Conservation (phyloP, 108 stramenopile species). For the Discostella pseudostelligera region DNA sequence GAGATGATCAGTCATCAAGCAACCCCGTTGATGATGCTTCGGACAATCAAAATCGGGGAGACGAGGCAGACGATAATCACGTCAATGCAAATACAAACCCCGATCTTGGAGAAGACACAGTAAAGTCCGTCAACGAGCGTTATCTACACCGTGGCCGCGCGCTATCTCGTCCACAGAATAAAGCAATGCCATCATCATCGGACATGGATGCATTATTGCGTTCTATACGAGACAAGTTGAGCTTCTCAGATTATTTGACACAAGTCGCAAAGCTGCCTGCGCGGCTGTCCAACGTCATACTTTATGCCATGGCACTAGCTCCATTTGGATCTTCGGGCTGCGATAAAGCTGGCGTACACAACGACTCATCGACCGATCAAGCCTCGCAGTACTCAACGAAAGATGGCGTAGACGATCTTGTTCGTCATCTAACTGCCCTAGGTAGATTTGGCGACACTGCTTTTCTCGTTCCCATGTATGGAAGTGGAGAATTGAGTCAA, state of each 20-base stretch:
- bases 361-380: slow-evolving; percentile 4
- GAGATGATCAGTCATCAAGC: slow-evolving; percentile 12
- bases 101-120: slow-evolving; percentile 41
- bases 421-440: slow-evolving; percentile 66
- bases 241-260: slow-evolving; percentile 59
- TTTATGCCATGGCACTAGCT: slow-evolving; percentile 72
- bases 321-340: slow-evolving; percentile 15
- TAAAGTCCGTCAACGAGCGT: slow-evolving; percentile 80
- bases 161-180: slow-evolving; percentile 90
- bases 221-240: slow-evolving; percentile 52
- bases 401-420: slow-evolving; percentile 59
- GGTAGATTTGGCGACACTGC: slow-evolving; percentile 81
- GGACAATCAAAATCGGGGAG: background rate
- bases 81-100: slow-evolving; percentile 5
- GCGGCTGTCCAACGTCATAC: slow-evolving; percentile 50
- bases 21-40: background rate
- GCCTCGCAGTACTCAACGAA: slow-evolving; percentile 28
- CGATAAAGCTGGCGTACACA: background rate
- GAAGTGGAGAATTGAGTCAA: slow-evolving; percentile 80
- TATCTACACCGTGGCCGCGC: slow-evolving; percentile 85
- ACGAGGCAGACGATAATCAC: slow-evolving; percentile 1
- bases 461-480: slow-evolving; percentile 75
- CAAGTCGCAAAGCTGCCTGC: slow-evolving; percentile 59
- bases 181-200: slow-evolving; percentile 56
- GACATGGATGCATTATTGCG: slow-evolving; percentile 57